Evolutionary conservation across 192 early-diverging fungal species (phyloP).

Genomic region (Linnemannia hyalina): DNA sequence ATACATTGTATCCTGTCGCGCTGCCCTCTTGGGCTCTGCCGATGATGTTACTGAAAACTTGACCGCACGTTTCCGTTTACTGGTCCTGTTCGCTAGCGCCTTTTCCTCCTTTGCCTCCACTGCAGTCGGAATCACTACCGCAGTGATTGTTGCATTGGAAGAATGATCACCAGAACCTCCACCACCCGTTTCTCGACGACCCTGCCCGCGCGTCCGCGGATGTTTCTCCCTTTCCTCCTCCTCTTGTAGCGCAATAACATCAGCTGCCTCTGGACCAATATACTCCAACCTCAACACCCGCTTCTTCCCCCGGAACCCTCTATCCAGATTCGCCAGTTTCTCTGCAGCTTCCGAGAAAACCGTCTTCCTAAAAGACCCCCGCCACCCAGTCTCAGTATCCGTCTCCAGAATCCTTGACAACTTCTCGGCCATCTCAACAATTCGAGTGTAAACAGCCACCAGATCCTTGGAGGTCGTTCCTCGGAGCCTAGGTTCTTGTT

Average conservation of each 20-base stretch:
- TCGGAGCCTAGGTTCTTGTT: background rate
- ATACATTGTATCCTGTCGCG: background rate
- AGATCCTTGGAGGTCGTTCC: background rate
- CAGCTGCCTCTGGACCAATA: background rate
- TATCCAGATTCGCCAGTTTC: background rate
- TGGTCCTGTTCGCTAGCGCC: background rate
- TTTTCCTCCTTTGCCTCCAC: background rate
- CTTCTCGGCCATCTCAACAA: background rate
- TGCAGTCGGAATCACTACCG: background rate
- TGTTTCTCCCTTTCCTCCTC: background rate
- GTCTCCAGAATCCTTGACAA: background rate
- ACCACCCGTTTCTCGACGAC: background rate
- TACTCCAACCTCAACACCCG: background rate
- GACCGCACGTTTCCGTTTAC: background rate
- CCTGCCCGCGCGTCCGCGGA: background rate
- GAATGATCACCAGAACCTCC: background rate
- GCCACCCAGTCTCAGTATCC: background rate
- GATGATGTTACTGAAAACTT: background rate
- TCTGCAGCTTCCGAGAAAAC: background rate
- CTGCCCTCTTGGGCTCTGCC: background rate
- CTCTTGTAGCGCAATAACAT: background rate
- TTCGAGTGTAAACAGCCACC: background rate
- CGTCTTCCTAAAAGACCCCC: background rate
- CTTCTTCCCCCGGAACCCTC: background rate
- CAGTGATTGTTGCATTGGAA: background rate